phyloP scores from a whole-genome alignment of 2,329 filamentous ascomycete genomes.

The Myriosclerotinia duriaeana region DNA sequence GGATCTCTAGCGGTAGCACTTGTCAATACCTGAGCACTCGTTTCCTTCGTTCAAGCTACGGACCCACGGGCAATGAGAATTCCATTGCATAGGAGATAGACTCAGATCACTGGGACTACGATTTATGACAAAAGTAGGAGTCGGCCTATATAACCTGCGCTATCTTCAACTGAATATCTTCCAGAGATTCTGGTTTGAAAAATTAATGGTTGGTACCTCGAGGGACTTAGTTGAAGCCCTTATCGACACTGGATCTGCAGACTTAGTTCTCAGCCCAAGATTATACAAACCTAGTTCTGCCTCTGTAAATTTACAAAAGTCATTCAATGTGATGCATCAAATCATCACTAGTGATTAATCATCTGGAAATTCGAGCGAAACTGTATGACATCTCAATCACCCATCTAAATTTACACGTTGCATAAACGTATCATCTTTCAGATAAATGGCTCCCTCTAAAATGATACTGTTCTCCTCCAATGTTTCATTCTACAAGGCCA shows the following conservation, averaged over 20 bases:
- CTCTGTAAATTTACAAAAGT: neutral
- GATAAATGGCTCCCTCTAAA: conserved; percentile 21
- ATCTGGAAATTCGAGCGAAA: conserved; percentile 20
- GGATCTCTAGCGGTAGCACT: neutral
- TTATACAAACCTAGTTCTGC: conserved; percentile 15
- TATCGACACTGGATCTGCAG: conserved; percentile 26
- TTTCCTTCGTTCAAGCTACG: neutral
- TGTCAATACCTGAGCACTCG: neutral
- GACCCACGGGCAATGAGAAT: neutral
- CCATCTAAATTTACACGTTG: neutral
- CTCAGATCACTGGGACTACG: neutral
- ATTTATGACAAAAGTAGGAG: neutral
- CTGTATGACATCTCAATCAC: neutral
- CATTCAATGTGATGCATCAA: conserved; percentile 20
- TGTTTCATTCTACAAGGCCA: neutral
- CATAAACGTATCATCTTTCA: neutral
- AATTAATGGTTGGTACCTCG: conserved; percentile 24
- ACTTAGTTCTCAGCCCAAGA: conserved; percentile 27
- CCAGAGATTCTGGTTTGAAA: conserved; percentile 26
- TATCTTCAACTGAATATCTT: too few species aligned
- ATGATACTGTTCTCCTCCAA: conserved; percentile 11
- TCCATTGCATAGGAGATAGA: neutral
- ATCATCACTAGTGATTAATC: conserved; percentile 16
- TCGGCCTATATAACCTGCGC: too few species aligned
- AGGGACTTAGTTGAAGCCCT: conserved; percentile 20